Percentiles rank a stretch among this genome's conserved stretches.
phyloP scores from a whole-genome alignment of 2,329 filamentous ascomycete species.

The Microdochium trichocladiopsis region DNA sequence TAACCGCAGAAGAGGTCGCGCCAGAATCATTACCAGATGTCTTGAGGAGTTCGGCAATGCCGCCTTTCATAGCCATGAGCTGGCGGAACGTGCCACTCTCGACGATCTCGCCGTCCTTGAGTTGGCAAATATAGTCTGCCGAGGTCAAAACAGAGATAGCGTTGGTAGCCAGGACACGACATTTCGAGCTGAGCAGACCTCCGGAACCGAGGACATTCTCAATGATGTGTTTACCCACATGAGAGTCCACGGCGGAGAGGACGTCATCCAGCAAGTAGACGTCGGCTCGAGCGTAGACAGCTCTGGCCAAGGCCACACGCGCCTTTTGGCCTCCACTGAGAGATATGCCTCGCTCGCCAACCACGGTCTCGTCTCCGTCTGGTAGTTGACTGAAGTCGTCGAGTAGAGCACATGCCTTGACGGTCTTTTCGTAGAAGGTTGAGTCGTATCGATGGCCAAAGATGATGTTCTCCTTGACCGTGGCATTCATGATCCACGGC shows the following conservation, averaged over 20 bases:
- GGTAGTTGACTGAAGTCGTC: slow-evolving; percentile 91
- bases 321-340: slow-evolving; percentile 95
- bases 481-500: slow-evolving; percentile 96
- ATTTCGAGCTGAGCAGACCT: slow-evolving; percentile 78
- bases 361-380: slow-evolving; percentile 93
- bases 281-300: slow-evolving; percentile 95
- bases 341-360: slow-evolving; percentile 94
- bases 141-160: slow-evolving; percentile 86
- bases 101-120: slow-evolving; percentile 75
- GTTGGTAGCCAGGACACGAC: slow-evolving; percentile 89
- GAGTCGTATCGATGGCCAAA: slow-evolving; percentile 94
- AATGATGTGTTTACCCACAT: slow-evolving; percentile 91
- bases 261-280: slow-evolving; percentile 93
- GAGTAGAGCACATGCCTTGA: slow-evolving; percentile 81
- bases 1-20: slow-evolving; percentile 25
- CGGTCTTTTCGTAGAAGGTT: slow-evolving; percentile 86
- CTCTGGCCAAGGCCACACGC: slow-evolving; percentile 81
- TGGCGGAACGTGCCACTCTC: slow-evolving; percentile 89
- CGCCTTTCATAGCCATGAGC: slow-evolving; percentile 87
- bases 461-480: slow-evolving; percentile 92
- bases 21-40: slow-evolving; percentile 57
- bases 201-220: slow-evolving; percentile 84
- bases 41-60: slow-evolving; percentile 77
- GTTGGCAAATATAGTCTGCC: slow-evolving; percentile 79
- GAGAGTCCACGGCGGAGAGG: slow-evolving; percentile 94